Conservation (phyloP, 768 basidiomycete species). For the Lactarius psammicola region DNA sequence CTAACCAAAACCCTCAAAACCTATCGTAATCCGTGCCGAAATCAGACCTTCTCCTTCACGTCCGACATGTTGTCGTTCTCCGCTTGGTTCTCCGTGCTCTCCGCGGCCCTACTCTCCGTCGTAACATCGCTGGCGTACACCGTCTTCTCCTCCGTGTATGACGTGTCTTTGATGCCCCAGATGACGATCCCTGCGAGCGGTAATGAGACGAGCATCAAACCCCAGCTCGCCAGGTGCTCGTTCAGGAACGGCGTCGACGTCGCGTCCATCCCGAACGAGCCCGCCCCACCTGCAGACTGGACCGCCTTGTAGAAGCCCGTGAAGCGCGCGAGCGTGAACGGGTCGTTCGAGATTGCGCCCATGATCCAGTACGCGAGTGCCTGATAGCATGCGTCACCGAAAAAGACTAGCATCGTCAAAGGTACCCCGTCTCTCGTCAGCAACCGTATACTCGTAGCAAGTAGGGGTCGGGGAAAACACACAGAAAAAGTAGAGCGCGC, state of each 20-base stretch:
- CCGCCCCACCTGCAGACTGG: conserved; percentile 40
- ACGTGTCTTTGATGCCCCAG: conserved; percentile 39
- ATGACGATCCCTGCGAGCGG: conserved; percentile 39
- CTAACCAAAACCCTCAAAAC: background rate
- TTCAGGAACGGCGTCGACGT: conserved; percentile 44
- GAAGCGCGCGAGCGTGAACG: conserved; percentile 44
- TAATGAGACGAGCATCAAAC: conserved; percentile 38
- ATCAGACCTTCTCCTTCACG: background rate
- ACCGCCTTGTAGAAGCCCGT: conserved; percentile 47
- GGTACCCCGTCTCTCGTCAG: background rate
- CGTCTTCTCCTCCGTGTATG: conserved; percentile 39
- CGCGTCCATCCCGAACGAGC: conserved; percentile 48
- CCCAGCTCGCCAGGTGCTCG: conserved; percentile 41
- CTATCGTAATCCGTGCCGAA: background rate
- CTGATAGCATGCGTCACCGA: conserved; percentile 40
- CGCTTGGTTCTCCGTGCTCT: conserved; percentile 10
- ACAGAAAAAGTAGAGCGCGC: conserved; percentile 44
- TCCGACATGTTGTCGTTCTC: conserved; percentile 10
- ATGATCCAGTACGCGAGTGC: conserved; percentile 43
- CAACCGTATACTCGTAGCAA: no score
- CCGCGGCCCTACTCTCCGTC: background rate
- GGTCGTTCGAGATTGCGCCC: conserved; percentile 46
- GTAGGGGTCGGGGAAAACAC: conserved; percentile 21
- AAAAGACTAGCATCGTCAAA: conserved; percentile 43
- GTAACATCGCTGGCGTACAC: conserved; percentile 34